Conservation (phyloP, 495 filamentous ascomycete species). For the Penicillium malachiteum region DNA sequence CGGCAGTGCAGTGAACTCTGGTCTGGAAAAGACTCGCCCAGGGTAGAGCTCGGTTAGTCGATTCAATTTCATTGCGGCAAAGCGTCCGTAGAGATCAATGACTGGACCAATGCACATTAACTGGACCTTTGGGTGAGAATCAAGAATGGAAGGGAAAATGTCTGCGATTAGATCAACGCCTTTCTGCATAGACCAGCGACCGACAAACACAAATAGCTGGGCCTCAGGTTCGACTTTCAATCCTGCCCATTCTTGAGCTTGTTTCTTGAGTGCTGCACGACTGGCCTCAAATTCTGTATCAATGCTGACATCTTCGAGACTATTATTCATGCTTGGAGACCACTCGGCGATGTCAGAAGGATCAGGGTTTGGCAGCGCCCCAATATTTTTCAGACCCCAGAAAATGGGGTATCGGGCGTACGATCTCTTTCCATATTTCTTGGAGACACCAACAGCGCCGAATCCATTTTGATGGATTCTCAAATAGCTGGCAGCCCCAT, state of each 20-base stretch:
- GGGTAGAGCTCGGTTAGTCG: constrained; percentile 72
- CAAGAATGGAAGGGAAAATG: constrained; percentile 69
- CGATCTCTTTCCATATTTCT: constrained; percentile 72
- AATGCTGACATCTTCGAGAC: constrained; percentile 51
- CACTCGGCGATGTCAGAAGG: constrained; percentile 71
- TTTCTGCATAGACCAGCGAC: constrained; percentile 78
- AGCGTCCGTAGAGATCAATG: constrained; percentile 77
- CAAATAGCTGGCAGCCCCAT: constrained; percentile 70
- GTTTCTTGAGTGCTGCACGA: constrained; percentile 57
- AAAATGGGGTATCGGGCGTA: constrained; percentile 77
- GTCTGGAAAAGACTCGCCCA: constrained; percentile 70
- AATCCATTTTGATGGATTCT: constrained; percentile 72
- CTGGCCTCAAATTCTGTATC: constrained; percentile 58
- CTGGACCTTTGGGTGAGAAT: constrained; percentile 64
- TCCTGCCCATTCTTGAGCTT: constrained; percentile 77
- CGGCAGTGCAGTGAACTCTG: constrained; percentile 73
- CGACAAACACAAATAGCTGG: constrained; percentile 76
- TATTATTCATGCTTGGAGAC: constrained; percentile 42
- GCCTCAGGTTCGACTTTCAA: constrained; percentile 66
- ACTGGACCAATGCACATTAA: constrained; percentile 72
- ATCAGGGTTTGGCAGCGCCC: constrained; percentile 72
- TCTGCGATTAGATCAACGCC: constrained; percentile 78
- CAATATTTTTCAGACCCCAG: constrained; percentile 71
- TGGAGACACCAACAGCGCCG: constrained; percentile 71
- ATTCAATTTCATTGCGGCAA: constrained; percentile 72